Evolutionary conservation across 768 basidiomycete species (phyloP).

Genomic region (Kwoniella sp.): DNA sequence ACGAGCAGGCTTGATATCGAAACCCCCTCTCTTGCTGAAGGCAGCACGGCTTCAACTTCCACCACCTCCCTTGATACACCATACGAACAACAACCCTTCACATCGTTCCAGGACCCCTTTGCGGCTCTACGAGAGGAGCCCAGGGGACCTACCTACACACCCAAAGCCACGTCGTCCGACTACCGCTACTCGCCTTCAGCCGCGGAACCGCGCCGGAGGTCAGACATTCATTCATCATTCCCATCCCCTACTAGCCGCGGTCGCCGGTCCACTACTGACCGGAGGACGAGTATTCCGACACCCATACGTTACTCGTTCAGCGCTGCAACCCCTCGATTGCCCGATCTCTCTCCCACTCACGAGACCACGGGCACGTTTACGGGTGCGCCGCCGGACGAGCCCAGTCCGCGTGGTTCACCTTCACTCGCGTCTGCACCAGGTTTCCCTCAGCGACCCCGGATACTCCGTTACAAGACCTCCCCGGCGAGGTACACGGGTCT

Average conservation of each 20-base stretch:
- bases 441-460: slow-evolving; percentile 13
- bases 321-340: too few species aligned
- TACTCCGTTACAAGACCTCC: slow-evolving; percentile 35
- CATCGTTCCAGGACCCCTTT: slow-evolving; percentile 26
- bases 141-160: slow-evolving; percentile 14
- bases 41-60: slow-evolving; percentile 11
- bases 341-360: too few species aligned
- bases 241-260: slow-evolving; percentile 1
- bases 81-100: slow-evolving; percentile 10
- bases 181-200: slow-evolving; percentile 28
- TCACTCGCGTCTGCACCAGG: not conserved
- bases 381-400: slow-evolving; percentile 1
- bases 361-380: too few species aligned
- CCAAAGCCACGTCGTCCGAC: slow-evolving; percentile 22
- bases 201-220: slow-evolving; percentile 16
- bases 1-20: not conserved
- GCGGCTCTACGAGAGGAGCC: too few species aligned
- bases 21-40: slow-evolving; percentile 8
- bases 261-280: slow-evolving; percentile 5
- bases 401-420: slow-evolving; percentile 21
- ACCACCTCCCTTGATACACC: slow-evolving; percentile 15
- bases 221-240: slow-evolving; percentile 12
- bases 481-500: slow-evolving; percentile 26
- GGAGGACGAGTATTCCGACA: slow-evolving; percentile 4
- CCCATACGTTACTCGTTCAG: slow-evolving; percentile 4